A percentile compares a stretch with the other conserved stretches of the same genome.
phyloP scores from a whole-genome alignment of 176 grass and related monocot genomes.

The Zoysia pacifica region DNA sequence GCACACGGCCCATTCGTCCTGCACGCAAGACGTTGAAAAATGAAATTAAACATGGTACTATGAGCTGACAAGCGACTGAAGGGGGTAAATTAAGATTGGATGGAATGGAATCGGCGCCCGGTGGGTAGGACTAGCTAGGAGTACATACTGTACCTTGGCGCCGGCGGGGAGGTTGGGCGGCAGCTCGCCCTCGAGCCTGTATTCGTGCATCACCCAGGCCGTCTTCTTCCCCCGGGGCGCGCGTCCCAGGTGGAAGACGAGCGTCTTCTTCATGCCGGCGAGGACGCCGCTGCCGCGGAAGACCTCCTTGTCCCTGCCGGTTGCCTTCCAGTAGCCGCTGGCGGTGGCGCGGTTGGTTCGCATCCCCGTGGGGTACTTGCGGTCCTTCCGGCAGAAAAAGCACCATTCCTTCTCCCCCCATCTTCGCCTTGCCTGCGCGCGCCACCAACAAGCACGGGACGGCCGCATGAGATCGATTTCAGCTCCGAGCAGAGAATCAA shows the following conservation, averaged over 20 bases:
- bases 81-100: no score
- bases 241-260: slow-evolving; percentile 90
- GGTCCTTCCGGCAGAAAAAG: slow-evolving; percentile 84
- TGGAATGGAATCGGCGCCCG: neutral
- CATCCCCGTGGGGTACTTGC: slow-evolving; percentile 92
- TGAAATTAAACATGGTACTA: neutral
- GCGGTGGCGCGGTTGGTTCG: slow-evolving; percentile 84
- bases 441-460: no score
- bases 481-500: no score
- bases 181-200: slow-evolving; percentile 67
- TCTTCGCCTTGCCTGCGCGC: slow-evolving; percentile 69
- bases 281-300: slow-evolving; percentile 54
- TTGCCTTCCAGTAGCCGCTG: slow-evolving; percentile 87
- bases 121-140: no score
- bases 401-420: slow-evolving; percentile 89
- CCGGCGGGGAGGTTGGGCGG: slow-evolving; percentile 49
- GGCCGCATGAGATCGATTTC: no score
- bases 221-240: slow-evolving; percentile 83
- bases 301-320: slow-evolving; percentile 96
- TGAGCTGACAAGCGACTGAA: no score
- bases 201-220: slow-evolving; percentile 97
- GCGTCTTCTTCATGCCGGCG: slow-evolving; percentile 98
- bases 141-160: slow-evolving; percentile 49
- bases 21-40: slow-evolving; percentile 41
- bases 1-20: slow-evolving; percentile 90